A percentile compares a stretch with the other conserved stretches of the same genome.
These are phyloP conservation scores for Ascoidea tarda DNA, from an alignment of 805 yeast genomes.

Conservation along the genomic window DNA sequence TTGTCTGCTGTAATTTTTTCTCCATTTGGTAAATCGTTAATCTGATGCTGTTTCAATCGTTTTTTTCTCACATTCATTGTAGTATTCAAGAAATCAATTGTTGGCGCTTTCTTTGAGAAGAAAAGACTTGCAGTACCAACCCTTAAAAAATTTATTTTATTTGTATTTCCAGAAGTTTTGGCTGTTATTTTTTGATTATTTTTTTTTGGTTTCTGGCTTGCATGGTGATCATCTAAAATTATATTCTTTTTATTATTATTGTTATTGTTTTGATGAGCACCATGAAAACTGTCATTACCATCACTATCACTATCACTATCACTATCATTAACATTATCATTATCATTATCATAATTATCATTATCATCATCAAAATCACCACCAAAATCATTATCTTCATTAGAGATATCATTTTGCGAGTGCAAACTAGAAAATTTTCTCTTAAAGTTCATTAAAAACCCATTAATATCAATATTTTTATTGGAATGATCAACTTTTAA, in stretches of 20 bases:
- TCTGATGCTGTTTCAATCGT: not conserved
- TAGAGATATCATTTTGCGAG: conserved; percentile 7
- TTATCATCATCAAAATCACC: conserved; percentile 12
- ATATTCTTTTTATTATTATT: not conserved
- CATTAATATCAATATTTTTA: conserved; percentile 31
- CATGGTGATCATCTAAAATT: conserved; percentile 12
- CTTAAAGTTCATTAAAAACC: conserved; percentile 26
- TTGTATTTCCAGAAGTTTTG: conserved; percentile 17
- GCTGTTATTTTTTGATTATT: too few species aligned
- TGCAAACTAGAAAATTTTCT: conserved; percentile 22
- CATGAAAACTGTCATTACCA: conserved; percentile 10
- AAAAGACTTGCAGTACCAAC: conserved; percentile 38
- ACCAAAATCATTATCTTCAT: conserved; percentile 12
- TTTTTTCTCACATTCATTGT: too few species aligned
- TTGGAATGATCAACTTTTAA: conserved; percentile 43
- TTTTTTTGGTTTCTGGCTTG: conserved; percentile 3
- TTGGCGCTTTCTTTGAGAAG: conserved; percentile 30
- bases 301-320: conserved; percentile 10
- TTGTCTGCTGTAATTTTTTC: conserved; percentile 42
- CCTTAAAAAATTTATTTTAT: conserved; percentile 41
- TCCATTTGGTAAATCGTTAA: conserved; percentile 16
- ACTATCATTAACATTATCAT: conserved; percentile 9
- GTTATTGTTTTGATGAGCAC: not conserved
- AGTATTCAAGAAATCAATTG: conserved; percentile 40
- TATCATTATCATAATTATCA: conserved; percentile 10